Evolutionary conservation across 805 yeast species (phyloP).

Genomic region (Candida coleopterorum): DNA sequence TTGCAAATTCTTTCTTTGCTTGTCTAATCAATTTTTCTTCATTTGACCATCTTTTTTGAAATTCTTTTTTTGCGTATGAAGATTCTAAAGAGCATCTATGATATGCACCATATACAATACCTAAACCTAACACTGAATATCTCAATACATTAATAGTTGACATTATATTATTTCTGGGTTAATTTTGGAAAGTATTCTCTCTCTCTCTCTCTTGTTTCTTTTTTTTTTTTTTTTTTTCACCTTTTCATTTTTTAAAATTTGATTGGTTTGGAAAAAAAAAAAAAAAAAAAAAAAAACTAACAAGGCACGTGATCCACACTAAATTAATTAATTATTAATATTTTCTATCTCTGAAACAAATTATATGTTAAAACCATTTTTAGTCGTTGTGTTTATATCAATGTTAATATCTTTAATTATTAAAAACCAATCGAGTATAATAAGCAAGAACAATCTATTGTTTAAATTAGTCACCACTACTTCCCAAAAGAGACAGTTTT

Average conservation of each 20-base stretch:
- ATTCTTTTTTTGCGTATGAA: conserved; percentile 54
- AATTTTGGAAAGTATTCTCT: too few relatives aligned
- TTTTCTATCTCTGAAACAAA: too few relatives aligned
- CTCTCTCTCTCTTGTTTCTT: too few relatives aligned
- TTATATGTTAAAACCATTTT: conserved; percentile 10
- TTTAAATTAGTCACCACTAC: not conserved
- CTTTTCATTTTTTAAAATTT: not conserved
- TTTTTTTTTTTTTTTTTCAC: conserved; percentile 1
- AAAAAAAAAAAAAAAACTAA: too few relatives aligned
- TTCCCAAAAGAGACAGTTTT: conserved; percentile 1
- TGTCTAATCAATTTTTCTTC: conserved; percentile 74
- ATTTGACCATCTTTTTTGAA: conserved; percentile 52
- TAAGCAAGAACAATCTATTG: not conserved
- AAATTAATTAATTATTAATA: too few relatives aligned
- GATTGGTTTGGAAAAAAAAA: conserved; percentile 4
- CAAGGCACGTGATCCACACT: too few relatives aligned
- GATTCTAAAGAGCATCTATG: conserved; percentile 70
- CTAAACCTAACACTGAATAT: conserved; percentile 87
- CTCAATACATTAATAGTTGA: conserved; percentile 68
- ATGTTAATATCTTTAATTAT: conserved; percentile 14
- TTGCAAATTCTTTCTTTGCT: conserved; percentile 87
- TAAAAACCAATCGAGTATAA: not conserved
- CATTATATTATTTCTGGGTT: too few relatives aligned
- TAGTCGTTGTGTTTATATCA: conserved; percentile 14
- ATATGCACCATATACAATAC: conserved; percentile 82